A percentile compares a stretch with the other conserved stretches of the same genome.
These are phyloP conservation scores for Aspergillus heteromorphus DNA, from an alignment of 495 filamentous ascomycete genomes.

Conservation along the genomic window DNA sequence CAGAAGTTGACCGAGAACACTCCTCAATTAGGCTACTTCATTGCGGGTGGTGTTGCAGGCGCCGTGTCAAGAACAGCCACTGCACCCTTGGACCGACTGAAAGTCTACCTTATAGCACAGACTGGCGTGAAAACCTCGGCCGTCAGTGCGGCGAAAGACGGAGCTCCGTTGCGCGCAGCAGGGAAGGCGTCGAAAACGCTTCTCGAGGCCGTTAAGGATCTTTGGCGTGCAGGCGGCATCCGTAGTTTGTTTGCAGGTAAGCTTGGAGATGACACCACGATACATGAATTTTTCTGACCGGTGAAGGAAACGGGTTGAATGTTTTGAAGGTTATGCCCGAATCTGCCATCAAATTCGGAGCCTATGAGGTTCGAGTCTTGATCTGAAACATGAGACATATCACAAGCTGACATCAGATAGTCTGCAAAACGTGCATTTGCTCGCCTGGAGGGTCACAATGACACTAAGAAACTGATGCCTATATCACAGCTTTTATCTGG, in stretches of 20 bases:
- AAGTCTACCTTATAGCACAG: slow-evolving; percentile 95
- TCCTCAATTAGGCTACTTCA: slow-evolving; percentile 86
- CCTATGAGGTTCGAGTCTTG: slow-evolving; percentile 62
- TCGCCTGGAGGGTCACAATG: slow-evolving; percentile 79
- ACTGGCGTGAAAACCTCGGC: slow-evolving; percentile 58
- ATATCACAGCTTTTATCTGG: slow-evolving; percentile 88
- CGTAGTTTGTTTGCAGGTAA: slow-evolving; percentile 91
- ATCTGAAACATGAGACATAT: background rate
- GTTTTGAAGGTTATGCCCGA: slow-evolving; percentile 98
- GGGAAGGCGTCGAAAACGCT: slow-evolving; percentile 65
- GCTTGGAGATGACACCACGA: slow-evolving; percentile 14
- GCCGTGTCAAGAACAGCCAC: slow-evolving; percentile 89
- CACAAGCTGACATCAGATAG: slow-evolving; percentile 39
- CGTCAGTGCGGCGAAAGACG: slow-evolving; percentile 63
- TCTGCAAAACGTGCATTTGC: slow-evolving; percentile 85
- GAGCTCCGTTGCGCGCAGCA: slow-evolving; percentile 59
- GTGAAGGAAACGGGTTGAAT: slow-evolving; percentile 89
- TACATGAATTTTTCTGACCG: slow-evolving; percentile 22
- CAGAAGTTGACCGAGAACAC: slow-evolving; percentile 58
- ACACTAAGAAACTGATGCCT: slow-evolving; percentile 69
- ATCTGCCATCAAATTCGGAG: slow-evolving; percentile 94
- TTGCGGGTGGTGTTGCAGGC: slow-evolving; percentile 89
- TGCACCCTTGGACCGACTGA: slow-evolving; percentile 91
- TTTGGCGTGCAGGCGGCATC: slow-evolving; percentile 86
- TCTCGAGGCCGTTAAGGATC: slow-evolving; percentile 59